These are phyloP conservation scores for Lachnellula hyalina DNA, from an alignment of 2,329 filamentous ascomycete species.

Conservation along the genomic window DNA sequence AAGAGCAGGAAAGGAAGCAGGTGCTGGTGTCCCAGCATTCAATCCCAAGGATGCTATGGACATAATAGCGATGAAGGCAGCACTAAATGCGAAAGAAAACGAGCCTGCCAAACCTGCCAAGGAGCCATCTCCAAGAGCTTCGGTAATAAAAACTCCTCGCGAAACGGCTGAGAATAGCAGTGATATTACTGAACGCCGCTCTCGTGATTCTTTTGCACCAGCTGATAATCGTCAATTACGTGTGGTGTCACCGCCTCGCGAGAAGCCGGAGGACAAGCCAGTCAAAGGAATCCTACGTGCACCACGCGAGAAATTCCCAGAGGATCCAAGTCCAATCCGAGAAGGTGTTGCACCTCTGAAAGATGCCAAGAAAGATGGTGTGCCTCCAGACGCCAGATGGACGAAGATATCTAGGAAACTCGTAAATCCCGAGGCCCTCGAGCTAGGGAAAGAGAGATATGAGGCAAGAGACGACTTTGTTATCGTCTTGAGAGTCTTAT, in stretches of 20 bases:
- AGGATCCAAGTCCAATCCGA: constrained; percentile 74
- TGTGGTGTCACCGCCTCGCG: constrained; percentile 67
- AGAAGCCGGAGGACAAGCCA: constrained; percentile 59
- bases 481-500: constrained; percentile 83
- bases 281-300: constrained; percentile 82
- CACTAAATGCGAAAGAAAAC: constrained; percentile 23
- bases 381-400: constrained; percentile 77
- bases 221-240: constrained; percentile 34
- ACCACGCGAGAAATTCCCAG: constrained; percentile 78
- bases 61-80: constrained; percentile 29
- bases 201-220: constrained; percentile 18
- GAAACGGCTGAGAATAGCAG: constrained; percentile 24
- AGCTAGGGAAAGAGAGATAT: constrained; percentile 81
- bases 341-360: constrained; percentile 94
- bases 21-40: constrained; percentile 21
- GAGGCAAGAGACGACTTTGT: constrained; percentile 92
- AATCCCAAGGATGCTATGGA: constrained; percentile 33
- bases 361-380: constrained; percentile 72
- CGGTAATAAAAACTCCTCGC: constrained; percentile 17
- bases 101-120: constrained; percentile 15
- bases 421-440: constrained; percentile 84
- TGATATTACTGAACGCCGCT: constrained; percentile 22
- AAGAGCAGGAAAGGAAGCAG: constrained; percentile 15
- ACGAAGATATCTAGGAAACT: constrained; percentile 86
- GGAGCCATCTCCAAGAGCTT: constrained; percentile 18